Evolutionary conservation across 2,329 filamentous ascomycete species (phyloP).

Genomic region (Colletotrichum cordylinicola): DNA sequence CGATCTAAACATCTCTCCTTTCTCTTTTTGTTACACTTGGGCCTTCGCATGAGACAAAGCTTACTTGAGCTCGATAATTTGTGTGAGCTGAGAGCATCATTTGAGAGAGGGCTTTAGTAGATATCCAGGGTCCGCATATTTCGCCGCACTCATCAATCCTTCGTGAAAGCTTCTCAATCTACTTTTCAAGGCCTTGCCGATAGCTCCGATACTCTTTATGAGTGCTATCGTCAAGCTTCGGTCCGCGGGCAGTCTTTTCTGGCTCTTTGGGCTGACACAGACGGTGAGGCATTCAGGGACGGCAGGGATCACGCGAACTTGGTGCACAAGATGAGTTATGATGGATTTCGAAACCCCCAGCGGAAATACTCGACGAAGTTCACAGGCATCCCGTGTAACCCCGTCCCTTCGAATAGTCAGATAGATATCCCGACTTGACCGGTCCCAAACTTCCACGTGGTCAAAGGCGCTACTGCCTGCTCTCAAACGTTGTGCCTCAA

Average conservation of each 20-base stretch:
- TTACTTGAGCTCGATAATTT: neutral
- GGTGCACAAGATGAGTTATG: neutral
- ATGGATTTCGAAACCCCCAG: neutral
- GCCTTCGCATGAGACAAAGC: neutral
- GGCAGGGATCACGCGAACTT: neutral
- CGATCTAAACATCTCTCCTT: neutral
- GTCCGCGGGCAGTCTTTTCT: neutral
- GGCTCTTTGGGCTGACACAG: neutral
- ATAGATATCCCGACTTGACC: neutral
- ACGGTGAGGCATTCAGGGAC: neutral
- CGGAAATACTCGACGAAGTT: neutral
- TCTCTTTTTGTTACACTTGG: neutral
- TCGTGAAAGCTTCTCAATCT: neutral
- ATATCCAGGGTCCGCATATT: neutral
- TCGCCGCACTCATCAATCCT: neutral
- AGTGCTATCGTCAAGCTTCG: neutral
- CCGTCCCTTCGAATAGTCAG: neutral
- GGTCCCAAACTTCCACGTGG: neutral
- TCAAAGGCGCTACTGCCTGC: neutral
- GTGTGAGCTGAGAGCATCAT: neutral
- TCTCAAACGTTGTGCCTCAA: neutral
- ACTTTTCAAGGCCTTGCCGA: neutral
- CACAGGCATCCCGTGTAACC: neutral
- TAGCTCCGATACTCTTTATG: neutral
- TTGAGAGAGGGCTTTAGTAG: neutral